Evolutionary conservation across 2,329 filamentous ascomycete genomes (phyloP), one percentile per base, ranked within the genome.

Genomic region (Aschersonia sp.): DNA sequence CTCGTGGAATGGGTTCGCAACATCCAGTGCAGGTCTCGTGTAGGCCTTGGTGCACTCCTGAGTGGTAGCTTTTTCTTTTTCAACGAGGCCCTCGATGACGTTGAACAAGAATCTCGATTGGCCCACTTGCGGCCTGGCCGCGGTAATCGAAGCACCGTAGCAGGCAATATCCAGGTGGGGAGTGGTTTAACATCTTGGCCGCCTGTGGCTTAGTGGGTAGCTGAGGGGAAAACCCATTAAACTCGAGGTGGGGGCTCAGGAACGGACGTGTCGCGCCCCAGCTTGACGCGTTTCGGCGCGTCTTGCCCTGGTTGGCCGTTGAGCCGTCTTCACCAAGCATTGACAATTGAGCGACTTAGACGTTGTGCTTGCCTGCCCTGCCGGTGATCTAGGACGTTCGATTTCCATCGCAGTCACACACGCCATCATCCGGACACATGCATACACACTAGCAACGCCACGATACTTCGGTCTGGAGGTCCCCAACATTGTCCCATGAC

Each of bases 281-380:
- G 20, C 20, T 20, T 20, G 20, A 52, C 62, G 62, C 59, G 63
- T 59, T 45, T 44, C 43, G 51, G 56, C 63, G 62, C 63, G 63
- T 64, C 58, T 58, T 51, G 52, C 56, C 56, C 56, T 32, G 38
- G 44, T 43, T 32, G 3, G 40, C 40, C 40, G 6, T 42, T 42
- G 40, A 28, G 20, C 20, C 20, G 20, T 20, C 20, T 20, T 20
- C 20, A 20, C 20, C 20, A 20, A 20, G 20, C 20, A 20, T 20
- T 20, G 20, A 20, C 20, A 20, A 20, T 20, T 20, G 20, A 20
- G 20, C 20, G 20, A 20, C 20, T 20, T 20, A 2, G 20, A 20
- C 20, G 20, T 20, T 20, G 20, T 20, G 20, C 20, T 20, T 20
- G 20, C 20, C 20, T 20, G 20, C 20, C 20, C 20, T 20, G 20